Evolutionary conservation across 106 monocot species (phyloP).

Genomic region (Agapanthus africanus): DNA sequence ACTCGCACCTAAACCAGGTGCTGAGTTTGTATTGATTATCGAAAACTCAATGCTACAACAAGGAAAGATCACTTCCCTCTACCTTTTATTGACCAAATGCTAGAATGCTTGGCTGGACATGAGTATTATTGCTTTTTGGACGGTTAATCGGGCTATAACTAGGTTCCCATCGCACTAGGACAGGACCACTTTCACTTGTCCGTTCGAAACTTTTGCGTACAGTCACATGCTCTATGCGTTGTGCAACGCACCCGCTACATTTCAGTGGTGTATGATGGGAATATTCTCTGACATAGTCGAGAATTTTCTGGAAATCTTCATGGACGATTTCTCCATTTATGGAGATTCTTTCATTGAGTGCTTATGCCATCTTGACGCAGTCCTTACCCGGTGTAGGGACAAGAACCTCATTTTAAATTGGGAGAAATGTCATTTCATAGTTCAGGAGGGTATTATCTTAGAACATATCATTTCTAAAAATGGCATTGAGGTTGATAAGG

Average conservation of each 20-base stretch:
- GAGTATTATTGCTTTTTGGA: slow-evolving; percentile 6
- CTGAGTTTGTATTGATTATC: slow-evolving; percentile 11
- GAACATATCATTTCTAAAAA: slow-evolving; percentile 6
- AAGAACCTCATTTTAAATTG: slow-evolving; percentile 2
- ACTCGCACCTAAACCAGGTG: not conserved
- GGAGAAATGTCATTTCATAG: slow-evolving; percentile 28
- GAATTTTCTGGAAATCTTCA: slow-evolving; percentile 13
- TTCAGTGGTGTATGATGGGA: slow-evolving; percentile 4
- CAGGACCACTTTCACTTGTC: slow-evolving; percentile 5
- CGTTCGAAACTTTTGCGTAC: slow-evolving; percentile 15
- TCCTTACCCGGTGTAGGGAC: not conserved
- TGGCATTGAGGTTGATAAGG: slow-evolving; percentile 19
- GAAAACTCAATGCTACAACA: slow-evolving; percentile 11
- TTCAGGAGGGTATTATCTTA: slow-evolving; percentile 1
- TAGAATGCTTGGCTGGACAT: slow-evolving; percentile 1
- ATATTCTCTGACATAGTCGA: slow-evolving; percentile 12
- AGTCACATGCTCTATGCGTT: slow-evolving; percentile 7
- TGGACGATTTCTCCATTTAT: slow-evolving; percentile 17
- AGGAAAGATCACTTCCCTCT: slow-evolving; percentile 17
- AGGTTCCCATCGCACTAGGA: slow-evolving; percentile 11
- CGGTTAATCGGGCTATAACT: slow-evolving; percentile 4
- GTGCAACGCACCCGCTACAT: not conserved
- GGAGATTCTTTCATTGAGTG: not conserved
- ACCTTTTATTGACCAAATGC: slow-evolving; percentile 14
- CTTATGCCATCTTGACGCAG: not conserved